These are phyloP conservation scores for Naematelia aurantialba DNA, from an alignment of 768 basidiomycete genomes.

Conservation along the genomic window DNA sequence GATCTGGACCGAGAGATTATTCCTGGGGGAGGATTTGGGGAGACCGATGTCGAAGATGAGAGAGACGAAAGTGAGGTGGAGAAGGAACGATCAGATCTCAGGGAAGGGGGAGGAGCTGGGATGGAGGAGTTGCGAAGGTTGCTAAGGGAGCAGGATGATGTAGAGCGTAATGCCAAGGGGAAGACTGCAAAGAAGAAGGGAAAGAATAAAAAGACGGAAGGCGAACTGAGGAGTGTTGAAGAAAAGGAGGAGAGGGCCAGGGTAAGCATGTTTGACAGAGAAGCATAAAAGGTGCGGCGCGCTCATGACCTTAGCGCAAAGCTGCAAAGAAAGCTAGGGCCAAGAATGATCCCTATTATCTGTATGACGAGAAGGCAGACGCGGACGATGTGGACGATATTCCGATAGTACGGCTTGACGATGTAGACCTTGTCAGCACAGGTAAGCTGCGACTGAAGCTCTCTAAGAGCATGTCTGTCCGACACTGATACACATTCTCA, in stretches of 20 bases:
- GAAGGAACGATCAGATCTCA: slow-evolving; percentile 41
- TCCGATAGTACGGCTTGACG: slow-evolving; percentile 77
- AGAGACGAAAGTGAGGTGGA: slow-evolving; percentile 27
- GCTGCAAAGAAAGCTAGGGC: slow-evolving; percentile 71
- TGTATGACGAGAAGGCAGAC: slow-evolving; percentile 57
- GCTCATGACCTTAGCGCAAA: slow-evolving; percentile 57
- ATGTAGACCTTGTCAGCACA: slow-evolving; percentile 2
- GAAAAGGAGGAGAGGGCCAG: neutral
- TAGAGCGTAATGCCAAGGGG: slow-evolving; percentile 23
- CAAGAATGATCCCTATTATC: slow-evolving; percentile 87
- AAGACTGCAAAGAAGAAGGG: slow-evolving; percentile 52
- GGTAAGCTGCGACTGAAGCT: neutral
- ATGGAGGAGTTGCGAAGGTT: slow-evolving; percentile 46
- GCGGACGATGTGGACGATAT: slow-evolving; percentile 67
- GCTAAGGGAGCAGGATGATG: slow-evolving; percentile 49
- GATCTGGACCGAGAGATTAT: slow-evolving; percentile 84
- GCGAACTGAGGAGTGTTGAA: neutral
- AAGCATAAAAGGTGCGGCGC: neutral
- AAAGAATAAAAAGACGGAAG: slow-evolving; percentile 60
- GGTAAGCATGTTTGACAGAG: neutral
- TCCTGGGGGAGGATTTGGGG: slow-evolving; percentile 50
- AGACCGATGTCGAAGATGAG: slow-evolving; percentile 14
- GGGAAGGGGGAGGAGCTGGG: slow-evolving; percentile 42
- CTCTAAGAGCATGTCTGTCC: neutral
- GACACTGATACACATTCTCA: neutral